phyloP scores from a whole-genome alignment of 139 green algal genomes.

The Asterochloris erici region DNA sequence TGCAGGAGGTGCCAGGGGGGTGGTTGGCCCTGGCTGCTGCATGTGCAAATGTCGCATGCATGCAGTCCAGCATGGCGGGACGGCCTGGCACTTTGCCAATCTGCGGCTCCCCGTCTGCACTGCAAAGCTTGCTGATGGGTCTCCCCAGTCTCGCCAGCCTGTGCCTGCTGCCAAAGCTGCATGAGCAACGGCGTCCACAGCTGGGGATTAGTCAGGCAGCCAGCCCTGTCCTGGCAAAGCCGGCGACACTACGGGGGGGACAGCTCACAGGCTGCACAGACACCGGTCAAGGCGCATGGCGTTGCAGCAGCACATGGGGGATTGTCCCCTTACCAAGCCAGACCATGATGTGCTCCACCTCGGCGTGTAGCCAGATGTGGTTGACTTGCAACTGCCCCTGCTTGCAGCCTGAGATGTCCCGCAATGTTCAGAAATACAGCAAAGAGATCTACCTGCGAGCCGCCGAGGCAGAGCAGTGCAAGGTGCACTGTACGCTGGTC shows the following conservation, averaged over 20 bases:
- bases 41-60: no score
- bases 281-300: not conserved
- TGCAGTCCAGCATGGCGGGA: no score
- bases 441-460: conserved; percentile 40
- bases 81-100: no score
- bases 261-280: not conserved
- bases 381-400: not conserved
- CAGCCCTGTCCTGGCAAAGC: no score
- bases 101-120: no score
- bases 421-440: conserved; percentile 52
- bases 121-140: no score
- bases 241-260: no score
- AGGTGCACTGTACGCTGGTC: conserved; percentile 47
- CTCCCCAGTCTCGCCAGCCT: no score
- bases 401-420: conserved; percentile 52
- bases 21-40: no score
- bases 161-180: no score
- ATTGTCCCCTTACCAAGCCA: not conserved
- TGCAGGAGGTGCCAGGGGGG: not conserved
- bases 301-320: not conserved
- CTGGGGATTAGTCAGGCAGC: no score
- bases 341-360: not conserved
- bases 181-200: no score
- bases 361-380: not conserved
- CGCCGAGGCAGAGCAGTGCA: conserved; percentile 46